Percentiles rank a stretch among this genome's conserved stretches.
Conservation (phyloP, 495 filamentous ascomycete genomes). For the Penicillium manginii region DNA sequence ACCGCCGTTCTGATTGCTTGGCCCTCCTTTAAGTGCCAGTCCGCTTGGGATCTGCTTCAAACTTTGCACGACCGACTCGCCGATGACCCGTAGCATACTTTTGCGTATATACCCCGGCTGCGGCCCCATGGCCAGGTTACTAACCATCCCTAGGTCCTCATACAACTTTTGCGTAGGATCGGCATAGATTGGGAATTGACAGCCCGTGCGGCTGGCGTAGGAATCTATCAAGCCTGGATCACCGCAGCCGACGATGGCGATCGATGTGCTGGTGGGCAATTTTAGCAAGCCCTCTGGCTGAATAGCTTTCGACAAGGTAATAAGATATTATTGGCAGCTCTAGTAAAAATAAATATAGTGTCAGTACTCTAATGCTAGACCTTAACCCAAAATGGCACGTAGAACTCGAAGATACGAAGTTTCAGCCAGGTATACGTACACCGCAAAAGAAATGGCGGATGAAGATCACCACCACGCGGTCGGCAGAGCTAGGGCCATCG, state of each 20-base stretch:
- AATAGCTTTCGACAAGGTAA: slow-evolving; percentile 62
- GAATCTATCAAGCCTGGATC: slow-evolving; percentile 69
- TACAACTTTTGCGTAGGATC: slow-evolving; percentile 75
- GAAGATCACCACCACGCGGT: slow-evolving; percentile 74
- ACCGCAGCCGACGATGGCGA: slow-evolving; percentile 80
- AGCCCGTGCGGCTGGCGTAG: slow-evolving; percentile 65
- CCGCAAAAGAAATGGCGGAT: slow-evolving; percentile 91
- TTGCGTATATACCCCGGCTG: slow-evolving; percentile 69
- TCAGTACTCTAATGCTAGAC: too few relatives aligned
- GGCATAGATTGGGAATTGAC: slow-evolving; percentile 80
- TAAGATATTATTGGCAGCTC: slow-evolving; percentile 67
- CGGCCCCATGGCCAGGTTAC: slow-evolving; percentile 62
- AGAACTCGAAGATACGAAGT: too few relatives aligned
- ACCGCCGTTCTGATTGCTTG: slow-evolving; percentile 74
- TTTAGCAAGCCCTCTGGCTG: slow-evolving; percentile 47
- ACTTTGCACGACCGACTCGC: slow-evolving; percentile 58
- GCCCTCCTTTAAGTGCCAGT: slow-evolving; percentile 66
- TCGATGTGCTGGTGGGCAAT: slow-evolving; percentile 62
- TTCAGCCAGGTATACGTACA: slow-evolving; percentile 50
- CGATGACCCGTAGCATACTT: slow-evolving; percentile 45
- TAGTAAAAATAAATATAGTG: slow-evolving; percentile 34
- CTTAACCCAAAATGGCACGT: too few relatives aligned
- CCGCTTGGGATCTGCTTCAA: slow-evolving; percentile 56
- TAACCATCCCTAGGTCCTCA: slow-evolving; percentile 70
- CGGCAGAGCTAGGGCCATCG: slow-evolving; percentile 52